A percentile compares a stretch with the other conserved stretches of the same genome.
Evolutionary conservation across 176 grass and related monocot genomes (phyloP).

Genomic region (Aegilops umbellulata): DNA sequence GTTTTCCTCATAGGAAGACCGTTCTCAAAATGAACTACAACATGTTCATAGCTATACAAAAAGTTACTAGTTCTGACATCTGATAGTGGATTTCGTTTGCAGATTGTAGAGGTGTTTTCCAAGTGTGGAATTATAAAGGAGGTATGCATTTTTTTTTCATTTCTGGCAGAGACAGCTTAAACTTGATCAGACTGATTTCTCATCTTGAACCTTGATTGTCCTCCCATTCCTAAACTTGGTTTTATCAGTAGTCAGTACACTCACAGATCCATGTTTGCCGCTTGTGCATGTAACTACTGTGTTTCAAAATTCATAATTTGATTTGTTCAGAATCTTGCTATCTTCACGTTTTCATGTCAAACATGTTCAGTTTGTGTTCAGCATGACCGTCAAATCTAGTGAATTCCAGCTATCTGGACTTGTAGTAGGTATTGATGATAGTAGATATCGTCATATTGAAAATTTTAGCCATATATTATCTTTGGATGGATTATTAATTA

Average conservation of each 20-base stretch:
- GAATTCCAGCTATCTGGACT: constrained; percentile 6
- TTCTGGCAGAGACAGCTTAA: neutral
- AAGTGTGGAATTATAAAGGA: constrained; percentile 99
- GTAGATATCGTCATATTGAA: constrained; percentile 5
- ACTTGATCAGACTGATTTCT: neutral
- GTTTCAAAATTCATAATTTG: constrained; percentile 12
- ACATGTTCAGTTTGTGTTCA: neutral
- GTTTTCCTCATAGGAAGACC: constrained; percentile 22
- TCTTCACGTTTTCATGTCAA: neutral
- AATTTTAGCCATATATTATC: neutral
- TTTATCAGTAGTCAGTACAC: constrained; percentile 26
- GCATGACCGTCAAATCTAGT: neutral
- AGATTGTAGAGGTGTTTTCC: constrained; percentile 95
- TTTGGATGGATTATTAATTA: constrained; percentile 10
- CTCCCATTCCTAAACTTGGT: neutral
- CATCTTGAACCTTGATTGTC: constrained; percentile 1
- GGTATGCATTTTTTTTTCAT: constrained; percentile 42
- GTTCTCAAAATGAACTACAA: constrained; percentile 6
- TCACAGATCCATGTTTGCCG: neutral
- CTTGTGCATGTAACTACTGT: constrained; percentile 10
- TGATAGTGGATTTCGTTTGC: constrained; percentile 43
- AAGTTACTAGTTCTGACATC: neutral
- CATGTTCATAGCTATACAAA: neutral
- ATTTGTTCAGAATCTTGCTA: neutral
- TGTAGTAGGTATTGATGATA: neutral